These are phyloP conservation scores for Pseudozyma sp. DNA, from an alignment of 1,284 basidiomycete species.

Conservation along the genomic window DNA sequence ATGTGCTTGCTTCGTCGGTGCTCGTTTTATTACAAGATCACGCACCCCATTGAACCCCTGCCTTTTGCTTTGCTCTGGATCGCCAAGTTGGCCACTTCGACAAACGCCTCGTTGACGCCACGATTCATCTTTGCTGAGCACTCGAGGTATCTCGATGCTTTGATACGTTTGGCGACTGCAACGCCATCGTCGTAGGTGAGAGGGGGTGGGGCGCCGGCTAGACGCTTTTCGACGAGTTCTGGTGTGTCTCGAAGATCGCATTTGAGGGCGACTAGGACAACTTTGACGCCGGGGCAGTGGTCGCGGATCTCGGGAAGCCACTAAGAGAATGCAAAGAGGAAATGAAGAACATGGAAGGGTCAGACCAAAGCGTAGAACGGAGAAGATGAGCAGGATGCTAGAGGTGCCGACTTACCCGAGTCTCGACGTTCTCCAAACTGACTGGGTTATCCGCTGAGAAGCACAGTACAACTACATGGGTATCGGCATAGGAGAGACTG, in stretches of 20 bases:
- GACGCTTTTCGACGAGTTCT: conserved; percentile 73
- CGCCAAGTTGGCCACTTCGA: conserved; percentile 33
- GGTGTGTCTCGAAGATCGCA: conserved; percentile 90
- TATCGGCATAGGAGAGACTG: conserved; percentile 91
- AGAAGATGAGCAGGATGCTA: background rate
- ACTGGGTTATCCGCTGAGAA: conserved; percentile 72
- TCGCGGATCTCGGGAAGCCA: conserved; percentile 87
- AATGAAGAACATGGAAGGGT: background rate
- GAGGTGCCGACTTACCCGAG: conserved; percentile 75
- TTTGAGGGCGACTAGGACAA: conserved; percentile 78
- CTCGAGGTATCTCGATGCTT: conserved; percentile 72
- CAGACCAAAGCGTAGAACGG: background rate
- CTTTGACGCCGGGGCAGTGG: conserved; percentile 92
- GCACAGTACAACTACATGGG: conserved; percentile 75
- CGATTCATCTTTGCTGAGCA: conserved; percentile 96
- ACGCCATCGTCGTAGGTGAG: conserved; percentile 83
- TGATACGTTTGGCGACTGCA: conserved; percentile 37
- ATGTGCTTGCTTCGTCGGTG: too few species aligned
- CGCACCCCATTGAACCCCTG: too few species aligned
- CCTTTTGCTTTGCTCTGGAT: background rate
- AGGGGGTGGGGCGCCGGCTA: conserved; percentile 72
- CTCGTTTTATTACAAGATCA: too few species aligned
- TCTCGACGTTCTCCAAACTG: conserved; percentile 85
- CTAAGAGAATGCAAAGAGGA: conserved; percentile 69
- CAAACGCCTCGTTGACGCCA: conserved; percentile 89